phyloP scores from a whole-genome alignment of 768 basidiomycete species.

The Psilocybe cyanescens region DNA sequence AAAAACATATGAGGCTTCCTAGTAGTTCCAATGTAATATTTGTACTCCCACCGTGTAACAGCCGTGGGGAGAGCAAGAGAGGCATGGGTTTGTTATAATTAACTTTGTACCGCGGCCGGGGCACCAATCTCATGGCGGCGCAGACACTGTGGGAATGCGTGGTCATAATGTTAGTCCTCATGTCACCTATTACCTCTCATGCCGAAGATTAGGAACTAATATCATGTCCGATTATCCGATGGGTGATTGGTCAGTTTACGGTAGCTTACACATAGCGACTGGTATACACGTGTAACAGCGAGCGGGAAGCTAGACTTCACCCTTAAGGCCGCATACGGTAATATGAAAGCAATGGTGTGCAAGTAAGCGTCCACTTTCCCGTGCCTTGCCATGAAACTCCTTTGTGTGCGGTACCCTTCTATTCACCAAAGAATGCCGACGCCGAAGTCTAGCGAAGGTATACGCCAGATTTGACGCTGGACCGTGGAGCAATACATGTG shows the following conservation, averaged over 20 bases:
- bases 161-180: background rate
- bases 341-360: background rate
- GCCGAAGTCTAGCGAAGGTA: background rate
- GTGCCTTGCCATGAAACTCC: too few relatives aligned
- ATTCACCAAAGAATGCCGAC: background rate
- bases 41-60: background rate
- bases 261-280: background rate
- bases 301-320: background rate
- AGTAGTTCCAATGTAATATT: too few relatives aligned
- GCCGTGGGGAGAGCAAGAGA: background rate
- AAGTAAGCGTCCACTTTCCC: too few relatives aligned
- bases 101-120: background rate
- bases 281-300: constrained; percentile 9
- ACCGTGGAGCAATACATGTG: background rate
- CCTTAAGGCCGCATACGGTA: background rate
- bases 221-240: background rate
- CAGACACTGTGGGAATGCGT: background rate
- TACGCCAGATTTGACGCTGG: background rate
- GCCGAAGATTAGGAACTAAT: too few relatives aligned
- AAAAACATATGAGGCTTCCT: too few relatives aligned
- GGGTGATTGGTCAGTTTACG: background rate
- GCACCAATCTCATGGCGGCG: background rate
- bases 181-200: background rate
- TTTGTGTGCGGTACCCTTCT: too few relatives aligned
- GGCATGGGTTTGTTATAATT: background rate